Evolutionary conservation across 1,139 yeast species (phyloP), one percentile per base, ranked within the genome.

Genomic region (Hemisphaericaspora subhashii): DNA sequence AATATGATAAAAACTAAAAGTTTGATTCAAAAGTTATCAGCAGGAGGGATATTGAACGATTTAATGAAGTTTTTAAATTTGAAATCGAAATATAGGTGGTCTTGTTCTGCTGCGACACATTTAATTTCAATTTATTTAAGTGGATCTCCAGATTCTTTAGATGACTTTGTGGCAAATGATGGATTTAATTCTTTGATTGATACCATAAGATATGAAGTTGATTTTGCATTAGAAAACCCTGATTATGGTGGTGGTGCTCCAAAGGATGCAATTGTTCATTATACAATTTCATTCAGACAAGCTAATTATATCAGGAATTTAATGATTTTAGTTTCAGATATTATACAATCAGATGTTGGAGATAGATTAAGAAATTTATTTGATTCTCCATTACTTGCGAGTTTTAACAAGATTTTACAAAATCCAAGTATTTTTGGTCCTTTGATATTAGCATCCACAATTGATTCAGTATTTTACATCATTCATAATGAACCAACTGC

Each of bases 401-500:
- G 86, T 24, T 67, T 89, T 47, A 83, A 79, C 45, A 70, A 66
- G 40, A 75, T 90, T 3, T 53, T 90, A 12, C 52, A 60, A n/a
- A 68, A 86, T 51, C 79, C 85, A 1, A 51, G 60, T 1, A 58
- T 77, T 0, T 87, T 89, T 65, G 96, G 96, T 0, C 79, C 82
- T 23, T 73, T 79, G 16, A 64, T 87, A n/a, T 61, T 86, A 14
- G 72, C 88, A 0, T 69, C 78, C 14, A 75, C 88, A 0, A 62
- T 90, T 27, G 86, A 81, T 48, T 77, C 84, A 15, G 74, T 89
- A 17, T 77, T 84, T 34, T 77, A 78, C 24, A 86, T 89, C 47
- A 80, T 90, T 35, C 94, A 90, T 55, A 86, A 86, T 49, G 98
- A 90, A 53, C 96, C 98, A 3, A 88, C 97, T 0, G 88, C 96